A percentile compares a stretch with the other conserved stretches of the same genome.
Conservation (phyloP, 176 grass and related monocot genomes). For the Calamus simplicifolius region DNA sequence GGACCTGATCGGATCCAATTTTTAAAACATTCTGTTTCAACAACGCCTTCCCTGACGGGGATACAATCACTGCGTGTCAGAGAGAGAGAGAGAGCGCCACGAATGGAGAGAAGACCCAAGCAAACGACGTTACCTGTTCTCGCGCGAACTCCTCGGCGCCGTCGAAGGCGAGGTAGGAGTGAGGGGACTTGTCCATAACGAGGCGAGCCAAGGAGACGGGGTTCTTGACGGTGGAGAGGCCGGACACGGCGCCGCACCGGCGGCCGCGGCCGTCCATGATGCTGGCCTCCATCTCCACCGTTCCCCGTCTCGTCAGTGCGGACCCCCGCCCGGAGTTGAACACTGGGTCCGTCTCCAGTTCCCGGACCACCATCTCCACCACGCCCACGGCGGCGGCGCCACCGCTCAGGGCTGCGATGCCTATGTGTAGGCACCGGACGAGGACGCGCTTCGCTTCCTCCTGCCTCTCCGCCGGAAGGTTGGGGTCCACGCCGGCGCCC, state of each 20-base stretch:
- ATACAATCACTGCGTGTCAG: neutral
- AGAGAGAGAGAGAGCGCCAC: neutral
- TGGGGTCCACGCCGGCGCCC: slow-evolving; percentile 83
- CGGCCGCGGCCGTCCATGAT: slow-evolving; percentile 86
- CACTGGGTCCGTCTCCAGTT: slow-evolving; percentile 77
- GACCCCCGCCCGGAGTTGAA: slow-evolving; percentile 87
- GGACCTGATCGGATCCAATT: too few relatives aligned
- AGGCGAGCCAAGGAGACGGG: slow-evolving; percentile 72
- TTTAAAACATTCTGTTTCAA: too few relatives aligned
- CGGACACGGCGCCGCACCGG: slow-evolving; percentile 85
- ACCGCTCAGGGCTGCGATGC: slow-evolving; percentile 34
- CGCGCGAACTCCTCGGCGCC: slow-evolving; percentile 89
- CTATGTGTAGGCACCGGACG: slow-evolving; percentile 54
- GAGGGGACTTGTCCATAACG: slow-evolving; percentile 84
- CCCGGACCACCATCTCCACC: slow-evolving; percentile 65
- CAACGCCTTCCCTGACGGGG: too few relatives aligned
- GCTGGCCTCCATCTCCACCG: slow-evolving; percentile 98
- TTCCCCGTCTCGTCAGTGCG: slow-evolving; percentile 63
- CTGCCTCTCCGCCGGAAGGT: slow-evolving; percentile 52
- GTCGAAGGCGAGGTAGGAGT: slow-evolving; percentile 89
- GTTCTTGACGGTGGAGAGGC: slow-evolving; percentile 69
- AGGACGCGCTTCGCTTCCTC: slow-evolving; percentile 74
- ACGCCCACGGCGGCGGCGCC: slow-evolving; percentile 42
- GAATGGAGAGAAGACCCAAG: neutral
- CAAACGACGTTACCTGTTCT: slow-evolving; percentile 36